Conservation (phyloP, 768 basidiomycete genomes). For the Suillus occidentalis region DNA sequence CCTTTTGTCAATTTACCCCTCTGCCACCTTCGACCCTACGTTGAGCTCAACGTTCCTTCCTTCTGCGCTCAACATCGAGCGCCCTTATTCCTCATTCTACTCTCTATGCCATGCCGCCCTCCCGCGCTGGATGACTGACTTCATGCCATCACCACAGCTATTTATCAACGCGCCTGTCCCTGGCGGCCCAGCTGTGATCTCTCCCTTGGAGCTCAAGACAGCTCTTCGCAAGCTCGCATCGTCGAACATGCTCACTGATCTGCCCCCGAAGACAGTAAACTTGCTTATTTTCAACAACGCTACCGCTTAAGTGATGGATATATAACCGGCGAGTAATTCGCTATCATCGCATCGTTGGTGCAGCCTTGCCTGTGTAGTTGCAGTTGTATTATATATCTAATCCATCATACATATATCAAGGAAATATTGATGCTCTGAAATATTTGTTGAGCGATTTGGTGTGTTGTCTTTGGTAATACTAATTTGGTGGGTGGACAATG, state of each 20-base stretch:
- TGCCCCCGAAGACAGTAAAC: slow-evolving; percentile 60
- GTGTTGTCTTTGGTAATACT: background rate
- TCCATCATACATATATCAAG: slow-evolving; percentile 2
- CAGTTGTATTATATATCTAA: slow-evolving; percentile 8
- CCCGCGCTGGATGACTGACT: slow-evolving; percentile 55
- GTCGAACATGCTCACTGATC: slow-evolving; percentile 44
- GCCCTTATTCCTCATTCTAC: slow-evolving; percentile 48
- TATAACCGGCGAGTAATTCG: slow-evolving; percentile 1
- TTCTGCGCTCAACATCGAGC: slow-evolving; percentile 34
- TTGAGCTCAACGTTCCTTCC: slow-evolving; percentile 40
- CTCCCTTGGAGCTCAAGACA: slow-evolving; percentile 74
- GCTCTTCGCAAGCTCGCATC: slow-evolving; percentile 66
- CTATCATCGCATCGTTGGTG: slow-evolving; percentile 4
- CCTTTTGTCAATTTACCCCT: slow-evolving; percentile 85
- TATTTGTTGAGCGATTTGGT: background rate
- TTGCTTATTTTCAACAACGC: slow-evolving; percentile 81
- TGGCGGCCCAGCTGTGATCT: slow-evolving; percentile 42
- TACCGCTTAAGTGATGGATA: slow-evolving; percentile 34
- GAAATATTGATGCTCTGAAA: background rate
- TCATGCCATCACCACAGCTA: slow-evolving; percentile 55
- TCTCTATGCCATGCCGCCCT: slow-evolving; percentile 53
- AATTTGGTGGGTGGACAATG: background rate
- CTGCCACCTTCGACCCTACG: slow-evolving; percentile 55
- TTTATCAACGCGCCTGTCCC: slow-evolving; percentile 47
- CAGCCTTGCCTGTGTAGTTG: background rate